These are phyloP conservation scores for Moniliella sp. DNA, from an alignment of 1,284 basidiomycete genomes.

Conservation along the genomic window DNA sequence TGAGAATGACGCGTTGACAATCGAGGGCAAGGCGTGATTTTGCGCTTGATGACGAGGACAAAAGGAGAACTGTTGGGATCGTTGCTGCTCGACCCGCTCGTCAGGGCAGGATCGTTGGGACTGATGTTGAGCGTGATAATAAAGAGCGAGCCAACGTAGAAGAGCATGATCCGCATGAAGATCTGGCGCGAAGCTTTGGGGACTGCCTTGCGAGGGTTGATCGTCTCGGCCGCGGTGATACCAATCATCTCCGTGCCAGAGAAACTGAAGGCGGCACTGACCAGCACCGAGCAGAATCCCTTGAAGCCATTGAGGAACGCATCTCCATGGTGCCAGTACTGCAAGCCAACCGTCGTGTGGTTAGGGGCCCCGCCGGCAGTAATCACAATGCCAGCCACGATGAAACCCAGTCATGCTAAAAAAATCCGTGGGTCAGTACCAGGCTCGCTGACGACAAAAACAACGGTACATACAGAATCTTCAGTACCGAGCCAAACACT, in stretches of 20 bases:
- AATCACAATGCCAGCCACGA: conserved; percentile 31
- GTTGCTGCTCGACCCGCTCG: conserved; percentile 12
- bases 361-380: conserved; percentile 35
- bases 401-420: no score
- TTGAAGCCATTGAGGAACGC: conserved; percentile 14
- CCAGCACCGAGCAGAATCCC: conserved; percentile 13
- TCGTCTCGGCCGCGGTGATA: conserved; percentile 35
- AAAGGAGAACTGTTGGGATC: conserved; percentile 14
- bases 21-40: conserved; percentile 35
- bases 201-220: conserved; percentile 44
- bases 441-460: no score
- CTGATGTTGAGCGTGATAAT: conserved; percentile 28
- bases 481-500: conserved; percentile 40
- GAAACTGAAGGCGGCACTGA: conserved; percentile 40
- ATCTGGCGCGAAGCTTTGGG: conserved; percentile 41
- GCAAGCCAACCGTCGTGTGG: conserved; percentile 43
- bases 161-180: conserved; percentile 45
- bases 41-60: conserved; percentile 13
- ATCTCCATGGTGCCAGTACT: conserved; percentile 39
- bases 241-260: conserved; percentile 43
- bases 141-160: conserved; percentile 42
- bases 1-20: conserved; percentile 38
- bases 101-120: conserved; percentile 23
- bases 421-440: no score
- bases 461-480: conserved; percentile 42